Percentiles rank a stretch among this genome's conserved stretches.
Conservation (phyloP, 192 early-diverging fungal genomes). For the Hyaloraphidium curvatum region DNA sequence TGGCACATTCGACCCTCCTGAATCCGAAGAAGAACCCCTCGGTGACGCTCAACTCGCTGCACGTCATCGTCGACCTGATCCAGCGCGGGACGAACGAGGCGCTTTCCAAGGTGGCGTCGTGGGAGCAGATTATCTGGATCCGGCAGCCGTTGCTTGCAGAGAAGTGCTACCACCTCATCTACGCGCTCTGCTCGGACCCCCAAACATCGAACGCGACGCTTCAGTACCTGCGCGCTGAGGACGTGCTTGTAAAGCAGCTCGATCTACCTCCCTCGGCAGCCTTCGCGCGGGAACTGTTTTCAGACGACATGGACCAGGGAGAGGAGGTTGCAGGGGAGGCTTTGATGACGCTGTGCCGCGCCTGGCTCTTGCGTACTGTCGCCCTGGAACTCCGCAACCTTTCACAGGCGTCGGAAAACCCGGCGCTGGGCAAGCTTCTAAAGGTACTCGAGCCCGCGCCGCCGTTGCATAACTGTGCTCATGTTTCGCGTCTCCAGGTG, state of each 20-base stretch:
- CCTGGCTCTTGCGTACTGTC: constrained; percentile 69
- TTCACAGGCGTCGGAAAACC: too few relatives aligned
- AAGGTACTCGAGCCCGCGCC: too few relatives aligned
- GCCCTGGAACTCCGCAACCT: constrained; percentile 84
- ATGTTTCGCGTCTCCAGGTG: too few relatives aligned
- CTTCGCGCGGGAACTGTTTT: too few relatives aligned
- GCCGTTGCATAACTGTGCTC: too few relatives aligned
- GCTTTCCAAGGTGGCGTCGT: background rate
- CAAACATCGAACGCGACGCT: constrained; percentile 46
- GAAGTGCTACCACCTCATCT: constrained; percentile 74
- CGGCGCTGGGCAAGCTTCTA: too few relatives aligned
- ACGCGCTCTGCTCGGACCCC: constrained; percentile 51
- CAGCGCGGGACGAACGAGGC: too few relatives aligned
- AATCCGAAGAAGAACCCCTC: constrained; percentile 16
- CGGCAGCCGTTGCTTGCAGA: constrained; percentile 25
- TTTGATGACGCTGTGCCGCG: too few relatives aligned
- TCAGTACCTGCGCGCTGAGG: constrained; percentile 61
- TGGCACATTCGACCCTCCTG: constrained; percentile 18
- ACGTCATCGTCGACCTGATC: constrained; percentile 32
- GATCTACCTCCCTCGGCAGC: too few relatives aligned
- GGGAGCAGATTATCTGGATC: background rate
- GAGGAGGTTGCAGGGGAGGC: too few relatives aligned
- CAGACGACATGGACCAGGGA: too few relatives aligned
- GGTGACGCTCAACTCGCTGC: constrained; percentile 26
- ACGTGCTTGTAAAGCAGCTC: constrained; percentile 46